Percentiles rank a stretch among this genome's conserved stretches.
phyloP scores from a whole-genome alignment of 345 rosid genomes.

The Syzygium aromaticum region DNA sequence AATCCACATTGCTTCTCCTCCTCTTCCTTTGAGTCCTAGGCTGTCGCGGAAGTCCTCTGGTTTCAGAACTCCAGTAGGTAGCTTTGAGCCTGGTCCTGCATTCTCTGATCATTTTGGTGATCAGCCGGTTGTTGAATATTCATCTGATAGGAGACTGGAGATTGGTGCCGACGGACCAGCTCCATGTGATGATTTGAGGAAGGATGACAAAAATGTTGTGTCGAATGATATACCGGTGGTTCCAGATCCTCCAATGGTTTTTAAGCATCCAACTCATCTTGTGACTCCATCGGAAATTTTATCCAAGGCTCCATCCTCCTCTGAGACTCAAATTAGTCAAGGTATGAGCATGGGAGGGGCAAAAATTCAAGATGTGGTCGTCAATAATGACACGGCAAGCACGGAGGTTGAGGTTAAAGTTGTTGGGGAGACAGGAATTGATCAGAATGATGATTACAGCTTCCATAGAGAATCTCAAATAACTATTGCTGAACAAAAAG shows the following conservation, averaged over 20 bases:
- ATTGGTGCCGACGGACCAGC: constrained; percentile 14
- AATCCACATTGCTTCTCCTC: constrained; percentile 20
- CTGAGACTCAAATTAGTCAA: constrained; percentile 34
- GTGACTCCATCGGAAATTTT: constrained; percentile 67
- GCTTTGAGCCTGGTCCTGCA: constrained; percentile 18
- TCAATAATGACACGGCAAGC: constrained; percentile 28
- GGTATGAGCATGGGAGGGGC: constrained; percentile 25
- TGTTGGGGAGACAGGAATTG: constrained; percentile 37
- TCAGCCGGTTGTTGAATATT: constrained; percentile 23
- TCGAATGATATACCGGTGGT: constrained; percentile 28
- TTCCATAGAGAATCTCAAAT: constrained; percentile 19
- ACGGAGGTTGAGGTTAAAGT: constrained; percentile 43
- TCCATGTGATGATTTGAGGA: constrained; percentile 25
- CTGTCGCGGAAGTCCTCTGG: constrained; percentile 33
- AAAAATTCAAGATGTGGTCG: constrained; percentile 32
- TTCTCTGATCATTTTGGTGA: constrained; percentile 27
- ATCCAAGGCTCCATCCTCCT: constrained; percentile 31
- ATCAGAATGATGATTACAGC: constrained; percentile 23
- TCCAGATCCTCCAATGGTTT: constrained; percentile 24
- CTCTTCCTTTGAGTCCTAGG: constrained; percentile 33
- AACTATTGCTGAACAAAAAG: constrained; percentile 32
- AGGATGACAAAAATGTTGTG: constrained; percentile 21
- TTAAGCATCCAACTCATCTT: constrained; percentile 62
- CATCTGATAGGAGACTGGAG: constrained; percentile 28
- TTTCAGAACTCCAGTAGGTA: constrained; percentile 22